phyloP scores from a whole-genome alignment of 495 filamentous ascomycete species.

The Xylaria cubensis region DNA sequence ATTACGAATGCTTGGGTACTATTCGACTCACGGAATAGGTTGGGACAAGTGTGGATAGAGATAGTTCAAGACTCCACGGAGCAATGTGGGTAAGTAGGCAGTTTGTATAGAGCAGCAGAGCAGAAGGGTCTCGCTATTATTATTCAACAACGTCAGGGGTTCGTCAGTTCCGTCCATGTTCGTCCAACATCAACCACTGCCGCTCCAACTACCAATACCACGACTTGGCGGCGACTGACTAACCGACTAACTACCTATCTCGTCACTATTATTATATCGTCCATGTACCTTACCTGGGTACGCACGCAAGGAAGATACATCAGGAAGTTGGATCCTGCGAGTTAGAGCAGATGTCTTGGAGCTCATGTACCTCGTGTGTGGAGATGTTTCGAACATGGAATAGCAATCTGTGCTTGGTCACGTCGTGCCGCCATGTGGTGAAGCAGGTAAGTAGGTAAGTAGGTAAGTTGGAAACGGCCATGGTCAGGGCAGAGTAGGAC shows the following conservation, averaged over 20 bases:
- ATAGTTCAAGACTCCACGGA: conserved; percentile 29
- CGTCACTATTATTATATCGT: conserved; percentile 6
- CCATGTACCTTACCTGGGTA: background rate
- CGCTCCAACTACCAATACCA: conserved; percentile 13
- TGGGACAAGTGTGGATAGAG: conserved; percentile 26
- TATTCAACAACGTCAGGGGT: conserved; percentile 24
- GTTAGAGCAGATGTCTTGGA: conserved; percentile 13
- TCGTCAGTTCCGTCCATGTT: conserved; percentile 11
- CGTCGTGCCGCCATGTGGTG: conserved; percentile 24
- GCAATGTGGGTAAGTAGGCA: conserved; percentile 26
- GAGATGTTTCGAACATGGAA: conserved; percentile 21
- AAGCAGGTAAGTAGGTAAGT: conserved; percentile 28
- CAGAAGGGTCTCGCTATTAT: conserved; percentile 12
- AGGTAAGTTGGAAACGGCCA: conserved; percentile 22
- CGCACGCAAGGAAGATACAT: conserved; percentile 19
- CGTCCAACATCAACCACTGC: conserved; percentile 14
- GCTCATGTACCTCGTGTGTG: conserved; percentile 20
- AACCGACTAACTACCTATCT: conserved; percentile 10
- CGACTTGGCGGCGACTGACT: conserved; percentile 12
- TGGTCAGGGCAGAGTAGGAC: conserved; percentile 10
- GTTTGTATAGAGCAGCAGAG: conserved; percentile 13
- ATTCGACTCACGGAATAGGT: conserved; percentile 10
- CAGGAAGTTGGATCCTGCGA: conserved; percentile 22
- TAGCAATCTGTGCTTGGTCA: conserved; percentile 20
- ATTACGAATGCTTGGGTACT: conserved; percentile 15